phyloP scores from a whole-genome alignment of 345 rosid genomes.

The Firmiana major region DNA sequence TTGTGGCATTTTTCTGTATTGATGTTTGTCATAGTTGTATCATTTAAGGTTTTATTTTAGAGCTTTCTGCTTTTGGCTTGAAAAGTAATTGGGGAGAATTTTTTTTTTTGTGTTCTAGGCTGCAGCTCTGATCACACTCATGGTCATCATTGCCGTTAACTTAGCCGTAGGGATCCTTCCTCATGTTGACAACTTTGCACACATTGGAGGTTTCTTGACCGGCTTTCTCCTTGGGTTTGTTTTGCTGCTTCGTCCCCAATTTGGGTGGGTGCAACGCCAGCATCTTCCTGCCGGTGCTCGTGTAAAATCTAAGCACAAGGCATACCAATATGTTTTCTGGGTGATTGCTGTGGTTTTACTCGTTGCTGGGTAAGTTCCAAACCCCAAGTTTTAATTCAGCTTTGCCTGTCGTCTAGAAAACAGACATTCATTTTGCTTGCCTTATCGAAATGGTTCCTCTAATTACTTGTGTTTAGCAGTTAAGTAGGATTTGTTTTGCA shows the following conservation, averaged over 20 bases:
- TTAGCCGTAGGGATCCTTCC: constrained; percentile 86
- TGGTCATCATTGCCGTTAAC: constrained; percentile 64
- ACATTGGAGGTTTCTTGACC: constrained; percentile 74
- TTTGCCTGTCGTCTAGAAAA: background rate
- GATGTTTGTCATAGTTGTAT: background rate
- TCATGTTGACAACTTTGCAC: constrained; percentile 90
- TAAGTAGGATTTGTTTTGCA: background rate
- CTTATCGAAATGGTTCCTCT: background rate
- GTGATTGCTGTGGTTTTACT: constrained; percentile 45
- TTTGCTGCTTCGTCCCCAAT: constrained; percentile 70
- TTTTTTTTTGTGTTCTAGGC: constrained; percentile 36
- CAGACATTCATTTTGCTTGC: background rate
- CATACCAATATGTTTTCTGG: constrained; percentile 66
- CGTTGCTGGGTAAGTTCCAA: constrained; percentile 50
- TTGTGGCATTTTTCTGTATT: background rate
- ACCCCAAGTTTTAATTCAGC: background rate
- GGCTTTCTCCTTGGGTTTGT: constrained; percentile 72
- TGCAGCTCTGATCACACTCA: constrained; percentile 63
- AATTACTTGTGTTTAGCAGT: background rate
- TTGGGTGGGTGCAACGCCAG: constrained; percentile 58
- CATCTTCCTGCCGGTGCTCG: constrained; percentile 42
- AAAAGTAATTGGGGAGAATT: background rate
- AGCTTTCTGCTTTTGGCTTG: background rate
- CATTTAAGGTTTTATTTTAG: background rate
- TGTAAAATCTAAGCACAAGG: constrained; percentile 63